Conservation (phyloP, 345 rosid genomes). For the Lumnitzera racemosa region DNA sequence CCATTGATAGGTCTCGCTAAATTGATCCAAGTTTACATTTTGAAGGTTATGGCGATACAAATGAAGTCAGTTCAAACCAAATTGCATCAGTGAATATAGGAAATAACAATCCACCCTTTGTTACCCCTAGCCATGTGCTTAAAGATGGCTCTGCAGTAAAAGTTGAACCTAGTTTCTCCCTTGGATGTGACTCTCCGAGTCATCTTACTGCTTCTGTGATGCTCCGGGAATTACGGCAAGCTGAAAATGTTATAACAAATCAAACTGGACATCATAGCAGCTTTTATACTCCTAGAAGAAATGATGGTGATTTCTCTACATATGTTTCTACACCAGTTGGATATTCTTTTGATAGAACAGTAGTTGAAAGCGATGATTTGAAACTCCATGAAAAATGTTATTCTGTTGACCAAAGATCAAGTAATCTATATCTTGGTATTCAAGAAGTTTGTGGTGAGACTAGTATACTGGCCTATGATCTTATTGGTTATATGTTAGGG, state of each 20-base stretch:
- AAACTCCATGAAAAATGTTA: slow-evolving; percentile 16
- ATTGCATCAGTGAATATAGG: slow-evolving; percentile 9
- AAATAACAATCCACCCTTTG: slow-evolving; percentile 12
- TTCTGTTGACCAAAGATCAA: neutral
- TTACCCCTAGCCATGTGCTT: slow-evolving; percentile 2
- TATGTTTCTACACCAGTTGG: neutral
- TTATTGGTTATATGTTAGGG: slow-evolving; percentile 50
- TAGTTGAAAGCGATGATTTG: slow-evolving; percentile 17
- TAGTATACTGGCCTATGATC: slow-evolving; percentile 58
- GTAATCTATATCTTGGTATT: slow-evolving; percentile 52
- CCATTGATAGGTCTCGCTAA: slow-evolving; percentile 14
- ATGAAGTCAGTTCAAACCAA: slow-evolving; percentile 11
- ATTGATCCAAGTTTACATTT: slow-evolving; percentile 22
- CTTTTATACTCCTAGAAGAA: slow-evolving; percentile 7
- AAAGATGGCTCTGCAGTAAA: neutral
- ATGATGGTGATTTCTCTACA: slow-evolving; percentile 1
- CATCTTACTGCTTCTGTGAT: slow-evolving; percentile 18
- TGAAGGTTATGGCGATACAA: slow-evolving; percentile 57
- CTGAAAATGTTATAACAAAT: slow-evolving; percentile 11
- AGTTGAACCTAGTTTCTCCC: slow-evolving; percentile 10
- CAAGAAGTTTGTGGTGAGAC: slow-evolving; percentile 74
- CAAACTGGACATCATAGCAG: slow-evolving; percentile 11
- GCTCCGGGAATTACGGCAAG: slow-evolving; percentile 15
- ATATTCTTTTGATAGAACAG: slow-evolving; percentile 14
- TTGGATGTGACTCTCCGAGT: slow-evolving; percentile 15